Evolutionary conservation across 441 rosid species (phyloP).

Genomic region (Adansonia rubrostipa): DNA sequence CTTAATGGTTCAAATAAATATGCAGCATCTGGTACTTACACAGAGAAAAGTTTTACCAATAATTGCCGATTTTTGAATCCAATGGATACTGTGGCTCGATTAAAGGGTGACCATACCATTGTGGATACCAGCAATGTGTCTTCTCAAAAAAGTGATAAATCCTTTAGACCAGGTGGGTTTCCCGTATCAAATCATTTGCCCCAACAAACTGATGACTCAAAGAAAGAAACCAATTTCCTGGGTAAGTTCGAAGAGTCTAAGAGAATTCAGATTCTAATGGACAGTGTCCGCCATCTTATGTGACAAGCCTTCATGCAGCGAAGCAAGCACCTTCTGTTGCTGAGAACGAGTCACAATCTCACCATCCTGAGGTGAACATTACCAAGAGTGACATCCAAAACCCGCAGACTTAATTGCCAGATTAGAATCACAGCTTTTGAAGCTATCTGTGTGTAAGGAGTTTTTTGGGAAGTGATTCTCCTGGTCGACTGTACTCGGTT

Average conservation of each 20-base stretch:
- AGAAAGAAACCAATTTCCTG: constrained; percentile 38
- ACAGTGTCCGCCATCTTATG: constrained; percentile 38
- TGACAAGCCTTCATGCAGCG: constrained; percentile 33
- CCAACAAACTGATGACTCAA: constrained; percentile 38
- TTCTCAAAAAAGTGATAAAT: constrained; percentile 42
- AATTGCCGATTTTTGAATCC: constrained; percentile 27
- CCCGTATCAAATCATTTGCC: constrained; percentile 46
- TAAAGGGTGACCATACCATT: constrained; percentile 37
- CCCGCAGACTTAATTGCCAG: constrained; percentile 63
- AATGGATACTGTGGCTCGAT: constrained; percentile 28
- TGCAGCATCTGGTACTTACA: constrained; percentile 28
- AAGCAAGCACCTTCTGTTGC: constrained; percentile 47
- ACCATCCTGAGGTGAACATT: constrained; percentile 57
- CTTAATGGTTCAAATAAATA: constrained; percentile 40
- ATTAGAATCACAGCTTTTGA: constrained; percentile 66
- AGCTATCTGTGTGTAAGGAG: constrained; percentile 73
- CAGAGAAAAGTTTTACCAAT: constrained; percentile 36
- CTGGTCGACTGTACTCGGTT: constrained; percentile 86
- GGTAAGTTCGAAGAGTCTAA: constrained; percentile 42
- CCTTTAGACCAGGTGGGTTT: constrained; percentile 40
- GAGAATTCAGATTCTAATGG: constrained; percentile 43
- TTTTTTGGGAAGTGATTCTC: constrained; percentile 86
- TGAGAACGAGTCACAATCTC: constrained; percentile 58
- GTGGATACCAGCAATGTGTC: constrained; percentile 37
- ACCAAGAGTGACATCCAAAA: constrained; percentile 57